Percentiles rank a stretch among this genome's conserved stretches.
phyloP scores from a whole-genome alignment of 2,329 filamentous ascomycete genomes.

The Claviceps sp. region DNA sequence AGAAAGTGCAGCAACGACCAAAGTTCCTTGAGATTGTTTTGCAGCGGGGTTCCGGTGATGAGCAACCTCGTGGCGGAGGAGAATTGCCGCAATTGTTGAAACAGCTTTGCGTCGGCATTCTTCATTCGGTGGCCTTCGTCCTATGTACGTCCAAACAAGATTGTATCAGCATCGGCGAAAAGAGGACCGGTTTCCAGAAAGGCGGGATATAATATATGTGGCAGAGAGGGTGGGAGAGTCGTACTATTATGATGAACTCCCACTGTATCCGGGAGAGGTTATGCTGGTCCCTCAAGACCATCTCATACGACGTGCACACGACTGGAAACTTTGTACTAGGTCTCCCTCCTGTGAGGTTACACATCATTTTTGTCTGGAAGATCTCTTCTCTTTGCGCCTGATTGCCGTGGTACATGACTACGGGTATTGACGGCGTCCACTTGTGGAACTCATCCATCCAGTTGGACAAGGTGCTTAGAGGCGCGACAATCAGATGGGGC shows the following conservation, averaged over 20 bases:
- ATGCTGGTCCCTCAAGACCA: conserved; percentile 81
- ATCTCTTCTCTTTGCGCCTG: conserved; percentile 65
- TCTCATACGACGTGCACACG: conserved; percentile 91
- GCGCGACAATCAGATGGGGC: conserved; percentile 81
- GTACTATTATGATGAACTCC: conserved; percentile 91
- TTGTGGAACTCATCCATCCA: conserved; percentile 90
- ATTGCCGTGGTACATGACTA: conserved; percentile 80
- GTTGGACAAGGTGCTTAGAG: conserved; percentile 82
- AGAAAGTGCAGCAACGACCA: conserved; percentile 94
- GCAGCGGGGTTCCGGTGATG: conserved; percentile 87
- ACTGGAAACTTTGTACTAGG: conserved; percentile 65
- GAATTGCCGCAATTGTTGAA: conserved; percentile 78
- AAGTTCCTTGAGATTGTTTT: conserved; percentile 88
- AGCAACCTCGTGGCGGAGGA: conserved; percentile 80
- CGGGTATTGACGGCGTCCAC: conserved; percentile 82
- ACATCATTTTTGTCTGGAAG: conserved; percentile 58
- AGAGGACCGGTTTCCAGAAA: no score
- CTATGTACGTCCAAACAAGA: conserved; percentile 23
- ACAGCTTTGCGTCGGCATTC: conserved; percentile 86
- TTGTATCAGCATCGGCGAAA: neutral
- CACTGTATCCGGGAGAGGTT: conserved; percentile 74
- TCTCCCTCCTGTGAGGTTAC: conserved; percentile 47
- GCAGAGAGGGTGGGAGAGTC: conserved; percentile 10
- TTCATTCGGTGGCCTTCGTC: conserved; percentile 97
- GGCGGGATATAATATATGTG: no score